phyloP scores from a whole-genome alignment of 1,284 basidiomycete species.

The Ceratorhiza oryzae-sativae region DNA sequence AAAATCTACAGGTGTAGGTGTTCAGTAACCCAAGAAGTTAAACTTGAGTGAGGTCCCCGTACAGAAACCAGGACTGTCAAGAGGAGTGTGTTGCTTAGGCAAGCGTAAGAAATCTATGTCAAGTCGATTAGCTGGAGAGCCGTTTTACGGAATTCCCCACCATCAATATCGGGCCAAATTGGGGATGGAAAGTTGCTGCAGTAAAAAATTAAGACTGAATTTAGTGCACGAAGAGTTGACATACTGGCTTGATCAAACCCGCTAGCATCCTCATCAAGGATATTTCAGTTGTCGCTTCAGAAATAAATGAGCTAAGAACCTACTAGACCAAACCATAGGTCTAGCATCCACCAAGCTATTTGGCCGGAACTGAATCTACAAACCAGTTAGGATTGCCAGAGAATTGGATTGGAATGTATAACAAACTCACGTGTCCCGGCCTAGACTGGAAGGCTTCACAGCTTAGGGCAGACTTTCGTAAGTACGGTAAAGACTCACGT shows the following conservation, averaged over 20 bases:
- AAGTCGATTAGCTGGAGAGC: too few relatives aligned
- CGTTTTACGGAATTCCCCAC: slow-evolving; percentile 50
- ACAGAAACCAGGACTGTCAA: slow-evolving; percentile 16
- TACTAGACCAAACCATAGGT: slow-evolving; percentile 60
- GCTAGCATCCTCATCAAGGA: slow-evolving; percentile 71
- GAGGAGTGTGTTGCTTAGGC: slow-evolving; percentile 4
- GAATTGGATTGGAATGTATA: neutral
- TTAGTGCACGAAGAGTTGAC: slow-evolving; percentile 48
- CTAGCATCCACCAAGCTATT: slow-evolving; percentile 91
- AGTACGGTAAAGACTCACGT: slow-evolving; percentile 9
- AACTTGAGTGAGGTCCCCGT: slow-evolving; percentile 47
- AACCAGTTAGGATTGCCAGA: neutral
- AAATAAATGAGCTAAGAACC: slow-evolving; percentile 23
- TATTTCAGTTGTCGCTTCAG: too few relatives aligned
- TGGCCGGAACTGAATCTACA: slow-evolving; percentile 54
- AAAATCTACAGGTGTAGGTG: slow-evolving; percentile 86
- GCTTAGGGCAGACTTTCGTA: too few relatives aligned
- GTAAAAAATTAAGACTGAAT: slow-evolving; percentile 3
- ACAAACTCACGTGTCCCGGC: slow-evolving; percentile 32
- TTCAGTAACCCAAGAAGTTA: slow-evolving; percentile 60
- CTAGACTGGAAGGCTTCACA: neutral
- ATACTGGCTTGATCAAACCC: slow-evolving; percentile 80
- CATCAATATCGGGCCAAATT: slow-evolving; percentile 88
- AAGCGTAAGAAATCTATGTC: slow-evolving; percentile 39
- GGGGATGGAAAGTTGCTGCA: slow-evolving; percentile 72